A percentile compares a stretch with the other conserved stretches of the same genome.
These are phyloP conservation scores for Diaporthe eres DNA, from an alignment of 2,329 filamentous ascomycete genomes.

Conservation along the genomic window DNA sequence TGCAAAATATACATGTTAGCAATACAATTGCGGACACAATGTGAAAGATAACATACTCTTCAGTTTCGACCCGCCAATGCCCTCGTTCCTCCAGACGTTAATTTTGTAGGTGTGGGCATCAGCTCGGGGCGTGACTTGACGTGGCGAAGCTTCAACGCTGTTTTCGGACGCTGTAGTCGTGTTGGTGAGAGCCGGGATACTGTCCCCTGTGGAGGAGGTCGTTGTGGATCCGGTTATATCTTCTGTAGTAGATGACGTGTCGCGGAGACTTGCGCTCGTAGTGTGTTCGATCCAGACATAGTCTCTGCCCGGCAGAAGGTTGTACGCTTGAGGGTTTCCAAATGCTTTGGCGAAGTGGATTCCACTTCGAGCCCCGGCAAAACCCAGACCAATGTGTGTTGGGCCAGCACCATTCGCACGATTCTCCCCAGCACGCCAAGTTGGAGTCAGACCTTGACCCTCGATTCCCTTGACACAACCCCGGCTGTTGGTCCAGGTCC, in stretches of 20 bases:
- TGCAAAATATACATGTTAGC: background rate
- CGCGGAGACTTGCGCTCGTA: background rate
- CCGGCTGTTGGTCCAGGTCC: constrained; percentile 46
- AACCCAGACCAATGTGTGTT: constrained; percentile 41
- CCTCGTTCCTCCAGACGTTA: constrained; percentile 11
- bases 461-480: constrained; percentile 42
- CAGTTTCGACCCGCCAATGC: background rate
- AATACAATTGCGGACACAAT: background rate
- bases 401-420: constrained; percentile 36
- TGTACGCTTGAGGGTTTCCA: constrained; percentile 16
- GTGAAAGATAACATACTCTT: background rate
- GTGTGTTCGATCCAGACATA: constrained; percentile 24
- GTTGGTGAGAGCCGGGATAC: background rate
- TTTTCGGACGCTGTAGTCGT: background rate
- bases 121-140: background rate
- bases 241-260: background rate
- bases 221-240: background rate
- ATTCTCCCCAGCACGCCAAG: constrained; percentile 44
- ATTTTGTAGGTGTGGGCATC: background rate
- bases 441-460: constrained; percentile 45
- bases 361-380: constrained; percentile 1
- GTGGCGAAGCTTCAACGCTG: background rate
- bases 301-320: constrained; percentile 11
- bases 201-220: background rate
- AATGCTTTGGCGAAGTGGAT: constrained; percentile 16